Base-by-base conservation (phyloP, 139 green algal genomes). In the Micromonas commoda region DNA sequence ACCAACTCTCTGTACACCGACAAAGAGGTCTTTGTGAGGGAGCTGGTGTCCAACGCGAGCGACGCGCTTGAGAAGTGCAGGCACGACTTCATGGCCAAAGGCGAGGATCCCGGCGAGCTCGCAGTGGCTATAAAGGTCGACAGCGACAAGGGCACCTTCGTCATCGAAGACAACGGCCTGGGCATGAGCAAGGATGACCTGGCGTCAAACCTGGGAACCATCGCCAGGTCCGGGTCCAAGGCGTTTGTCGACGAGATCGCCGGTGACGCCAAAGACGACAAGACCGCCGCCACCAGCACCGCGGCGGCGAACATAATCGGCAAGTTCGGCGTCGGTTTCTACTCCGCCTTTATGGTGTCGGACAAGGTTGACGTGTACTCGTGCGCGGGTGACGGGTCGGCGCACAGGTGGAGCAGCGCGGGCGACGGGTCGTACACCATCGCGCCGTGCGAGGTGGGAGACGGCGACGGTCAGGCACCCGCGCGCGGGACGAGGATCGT, bases 301-400 rank as follows among this genome's bases (percentile, higher is more conserved):
- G 72, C 72, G 32, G 57, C 53, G 57, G 28, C 52, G 6, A 78
- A 78, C 32, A 78, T 78, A 19, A 78, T 78, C 19, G 72, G 72
- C 1, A 90, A 96, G 89, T 97, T 97, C 89, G 93, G 93, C 75
- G 93, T 97, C 23, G 93, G 93, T 68, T 97, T 97, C 85, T 97
- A 97, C 86, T 94, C 89, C 0, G 88, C 91, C 26, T 97, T 97
- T 86, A 87, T 97, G 74, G 90, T 94, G 65, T 35, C 77, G 9
- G 71, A 85, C 68, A 38, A 51, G 5, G 72, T 78, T n/a, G 72
- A 78, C 23, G 72, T 78, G 29, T 31, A 65, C 38, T 70, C 72
- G 72, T 70, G 16, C 72, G 33, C 21, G 24, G 69, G 39, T 5
- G 69, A 76, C 34, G 69, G 51, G n/a, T 24, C 51, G 45, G 33